Conservation (phyloP, 2,329 filamentous ascomycete genomes). For the Pestalotiopsis sp. region DNA sequence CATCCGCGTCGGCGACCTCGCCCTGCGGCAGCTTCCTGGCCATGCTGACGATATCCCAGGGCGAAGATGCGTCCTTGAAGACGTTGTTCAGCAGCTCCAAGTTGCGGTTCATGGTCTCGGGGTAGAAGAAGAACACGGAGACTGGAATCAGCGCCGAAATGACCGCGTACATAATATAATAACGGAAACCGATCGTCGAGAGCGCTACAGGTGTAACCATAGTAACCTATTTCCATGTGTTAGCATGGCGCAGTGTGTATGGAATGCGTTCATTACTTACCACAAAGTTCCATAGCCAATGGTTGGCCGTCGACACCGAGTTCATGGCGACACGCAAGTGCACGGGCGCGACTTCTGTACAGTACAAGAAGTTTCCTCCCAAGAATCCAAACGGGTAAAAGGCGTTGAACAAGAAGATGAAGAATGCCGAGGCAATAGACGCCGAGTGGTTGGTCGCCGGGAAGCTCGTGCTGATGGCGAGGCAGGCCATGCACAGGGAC, state of each 20-base stretch:
- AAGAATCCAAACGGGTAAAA: slow-evolving; percentile 63
- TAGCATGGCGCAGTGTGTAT: background rate
- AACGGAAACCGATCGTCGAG: slow-evolving; percentile 51
- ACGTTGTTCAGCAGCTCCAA: slow-evolving; percentile 47
- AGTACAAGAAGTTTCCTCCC: slow-evolving; percentile 62
- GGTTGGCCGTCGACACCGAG: slow-evolving; percentile 56
- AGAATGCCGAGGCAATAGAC: slow-evolving; percentile 54
- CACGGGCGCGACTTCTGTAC: slow-evolving; percentile 59
- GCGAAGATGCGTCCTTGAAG: slow-evolving; percentile 42
- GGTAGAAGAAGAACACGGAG: slow-evolving; percentile 47
- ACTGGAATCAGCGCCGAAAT: slow-evolving; percentile 47
- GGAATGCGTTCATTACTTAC: slow-evolving; percentile 22
- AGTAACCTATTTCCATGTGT: slow-evolving; percentile 14
- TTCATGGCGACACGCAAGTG: slow-evolving; percentile 57
- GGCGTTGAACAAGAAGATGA: slow-evolving; percentile 62
- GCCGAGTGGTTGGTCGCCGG: slow-evolving; percentile 45
- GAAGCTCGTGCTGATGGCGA: slow-evolving; percentile 54
- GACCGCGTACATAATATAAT: slow-evolving; percentile 52
- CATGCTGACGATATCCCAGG: slow-evolving; percentile 33
- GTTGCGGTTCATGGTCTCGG: slow-evolving; percentile 52
- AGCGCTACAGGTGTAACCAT: slow-evolving; percentile 50
- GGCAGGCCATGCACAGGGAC: slow-evolving; percentile 55
- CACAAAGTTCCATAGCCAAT: slow-evolving; percentile 53
- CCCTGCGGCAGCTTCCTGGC: slow-evolving; percentile 6
- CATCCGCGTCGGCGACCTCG: background rate